Base-by-base conservation (phyloP, 805 yeast genomes). In the Hanseniaspora nectarophila region DNA sequence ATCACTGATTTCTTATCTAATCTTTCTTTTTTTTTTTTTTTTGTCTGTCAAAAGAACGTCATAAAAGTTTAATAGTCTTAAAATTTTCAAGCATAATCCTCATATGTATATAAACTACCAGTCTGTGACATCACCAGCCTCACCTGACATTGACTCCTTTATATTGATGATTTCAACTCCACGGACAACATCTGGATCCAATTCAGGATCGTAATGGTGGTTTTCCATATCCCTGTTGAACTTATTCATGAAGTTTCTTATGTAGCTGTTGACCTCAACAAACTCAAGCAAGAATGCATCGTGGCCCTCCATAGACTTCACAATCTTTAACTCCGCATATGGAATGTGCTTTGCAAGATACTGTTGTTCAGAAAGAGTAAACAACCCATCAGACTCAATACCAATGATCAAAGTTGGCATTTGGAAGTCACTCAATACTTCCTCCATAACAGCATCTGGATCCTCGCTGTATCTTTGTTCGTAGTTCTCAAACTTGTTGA, bases 231-330 rank as follows among this genome's bases (percentile, higher is more conserved):
- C 31, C 6, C 34, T 42, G 26, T 42, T 42, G 45, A 42, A 42
- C 34, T 42, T 42, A 23, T 67, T 68, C 61, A 90, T 72, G 66
- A 90, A 92, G 3, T 76, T 76, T 42, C 76, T 67, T 50, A 94
- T 79, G 57, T 82, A 71, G 34, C 75, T 71, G 64, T 92, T 85
- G 54, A 92, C 87, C 48, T 80, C 78, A 46, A 78, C 82, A 65
- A 92, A 92, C 66, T 92, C 98, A 45, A 92, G 72, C 55, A 92
- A 69, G 63, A 92, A 92, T 2, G 97, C 98, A 70, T 92, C 98
- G 63, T 92, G 98, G 16, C 98, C 98, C 60, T 92, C 98, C 12
- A 90, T 92, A 1, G 97, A 88, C 56, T 84, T 78, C 40, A 92
- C 81, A 60, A 80, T 78, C 58, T 81, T 79, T 57, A 92, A 70